Evolutionary conservation across 2,329 filamentous ascomycete species (phyloP), one percentile per base, ranked within the genome.

Genomic region (Sphaerulina vaccinii): DNA sequence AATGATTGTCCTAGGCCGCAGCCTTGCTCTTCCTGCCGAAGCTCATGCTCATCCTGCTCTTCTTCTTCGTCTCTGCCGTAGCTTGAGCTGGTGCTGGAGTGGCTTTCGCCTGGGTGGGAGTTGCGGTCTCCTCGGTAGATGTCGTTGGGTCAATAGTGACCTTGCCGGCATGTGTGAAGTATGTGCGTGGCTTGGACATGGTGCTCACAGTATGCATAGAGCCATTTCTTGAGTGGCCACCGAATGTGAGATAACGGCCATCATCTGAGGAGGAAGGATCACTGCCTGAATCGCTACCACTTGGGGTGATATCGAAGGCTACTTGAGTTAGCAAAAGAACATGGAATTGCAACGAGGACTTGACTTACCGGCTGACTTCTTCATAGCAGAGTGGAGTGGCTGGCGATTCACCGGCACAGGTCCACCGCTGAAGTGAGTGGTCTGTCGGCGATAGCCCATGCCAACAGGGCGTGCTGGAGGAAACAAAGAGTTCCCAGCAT

Each of bases 141-240:
- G 46, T 24, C 33, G 39, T 46, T 13, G 45, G 18, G 22, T 59
- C 55, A 40, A 65, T 53, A 3, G 59, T 55, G 21, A 64, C 51
- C 21, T 57, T 55, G 40, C 63, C 64, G 16, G 51, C 60, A 45
- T 67, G 64, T 1, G 62, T 64, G 46, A 66, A 66, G 52, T 64
- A 63, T 21, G 55, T 61, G 5, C 62, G 58, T 10, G 60, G 54
- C 47, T 61, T 64, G 19, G 38, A 51, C 32, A 29, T 39, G 23
- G 54, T 54, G 13, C 49, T 42, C 7, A 45, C 51, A 2, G 56
- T 54, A 27, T 51, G 49, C 27, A 54, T 41, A 3, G 56, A 59
- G 18, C 33, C 44, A 13, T 52, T 23, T 11, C 51, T 35, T n/a
- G 48, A 49, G 42, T 59, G 51, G 15, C 38, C 42, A 16, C 38